These are phyloP conservation scores for Nicotiana otophora DNA, from an alignment of 257 asterid species.

Conservation along the genomic window DNA sequence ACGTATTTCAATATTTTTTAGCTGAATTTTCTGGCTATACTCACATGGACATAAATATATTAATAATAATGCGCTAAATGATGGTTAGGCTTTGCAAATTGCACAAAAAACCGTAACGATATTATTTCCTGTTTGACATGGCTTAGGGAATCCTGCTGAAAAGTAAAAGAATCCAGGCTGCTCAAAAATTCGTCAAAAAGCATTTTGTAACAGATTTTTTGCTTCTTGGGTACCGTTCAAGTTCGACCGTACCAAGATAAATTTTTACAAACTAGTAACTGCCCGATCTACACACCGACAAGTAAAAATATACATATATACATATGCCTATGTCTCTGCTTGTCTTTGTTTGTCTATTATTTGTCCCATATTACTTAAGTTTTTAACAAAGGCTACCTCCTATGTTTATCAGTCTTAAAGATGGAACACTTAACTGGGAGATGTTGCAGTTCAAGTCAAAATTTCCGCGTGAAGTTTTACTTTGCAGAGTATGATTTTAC, in stretches of 20 bases:
- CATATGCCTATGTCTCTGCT: neutral
- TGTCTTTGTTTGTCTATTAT: neutral
- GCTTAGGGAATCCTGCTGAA: neutral
- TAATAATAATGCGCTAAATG: neutral
- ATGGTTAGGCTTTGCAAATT: neutral
- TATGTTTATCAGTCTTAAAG: slow-evolving; percentile 61
- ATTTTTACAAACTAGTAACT: neutral
- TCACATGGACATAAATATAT: neutral
- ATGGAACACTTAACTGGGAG: slow-evolving; percentile 93
- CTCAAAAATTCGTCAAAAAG: neutral
- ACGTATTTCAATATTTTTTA: neutral
- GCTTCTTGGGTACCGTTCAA: neutral
- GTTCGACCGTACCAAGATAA: neutral
- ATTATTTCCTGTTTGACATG: neutral
- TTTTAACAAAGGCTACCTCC: neutral
- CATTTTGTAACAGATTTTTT: neutral
- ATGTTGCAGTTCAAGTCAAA: slow-evolving; percentile 87
- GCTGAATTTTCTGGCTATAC: neutral
- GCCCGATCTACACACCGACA: neutral
- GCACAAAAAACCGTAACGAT: neutral
- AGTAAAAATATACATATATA: neutral
- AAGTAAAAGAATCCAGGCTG: neutral
- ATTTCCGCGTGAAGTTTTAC: slow-evolving; percentile 93
- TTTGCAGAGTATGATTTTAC: slow-evolving; percentile 69
- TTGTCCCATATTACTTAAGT: slow-evolving; percentile 9